A percentile compares a stretch with the other conserved stretches of the same genome.
Conservation (phyloP, 2,329 filamentous ascomycete species). For the Tolypocladium nubicola region DNA sequence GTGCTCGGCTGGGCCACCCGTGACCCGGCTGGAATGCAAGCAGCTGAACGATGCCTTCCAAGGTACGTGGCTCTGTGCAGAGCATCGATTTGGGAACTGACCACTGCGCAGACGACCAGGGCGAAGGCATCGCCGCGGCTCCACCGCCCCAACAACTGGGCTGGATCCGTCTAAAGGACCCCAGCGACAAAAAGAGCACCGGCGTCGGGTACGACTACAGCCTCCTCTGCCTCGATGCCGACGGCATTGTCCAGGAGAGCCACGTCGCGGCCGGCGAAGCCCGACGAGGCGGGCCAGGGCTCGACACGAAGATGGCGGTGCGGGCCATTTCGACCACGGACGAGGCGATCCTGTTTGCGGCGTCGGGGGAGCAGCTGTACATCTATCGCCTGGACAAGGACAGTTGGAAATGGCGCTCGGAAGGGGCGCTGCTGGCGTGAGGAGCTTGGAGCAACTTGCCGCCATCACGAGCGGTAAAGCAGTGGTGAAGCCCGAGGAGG, state of each 20-base stretch:
- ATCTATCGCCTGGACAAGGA: constrained; percentile 6
- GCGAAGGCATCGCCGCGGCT: background rate
- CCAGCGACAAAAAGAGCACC: background rate
- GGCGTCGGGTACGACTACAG: constrained; percentile 5
- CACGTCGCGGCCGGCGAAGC: constrained; percentile 4
- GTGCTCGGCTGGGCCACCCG: constrained; percentile 6
- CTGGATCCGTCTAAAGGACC: constrained; percentile 7
- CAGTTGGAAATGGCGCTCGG: constrained; percentile 4
- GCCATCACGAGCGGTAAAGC: background rate
- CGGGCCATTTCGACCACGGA: constrained; percentile 6
- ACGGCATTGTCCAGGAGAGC: constrained; percentile 6
- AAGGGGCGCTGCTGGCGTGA: constrained; percentile 1
- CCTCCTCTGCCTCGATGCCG: constrained; percentile 6
- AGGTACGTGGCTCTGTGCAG: constrained; percentile 3
- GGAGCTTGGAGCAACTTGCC: background rate
- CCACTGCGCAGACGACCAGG: constrained; percentile 3
- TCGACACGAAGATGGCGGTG: constrained; percentile 3
- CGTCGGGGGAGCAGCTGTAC: constrained; percentile 6
- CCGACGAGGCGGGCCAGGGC: constrained; percentile 1
- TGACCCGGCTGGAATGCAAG: constrained; percentile 6
- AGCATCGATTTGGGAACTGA: background rate
- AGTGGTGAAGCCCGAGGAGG: background rate
- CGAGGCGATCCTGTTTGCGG: constrained; percentile 9
- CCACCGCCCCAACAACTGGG: constrained; percentile 6
- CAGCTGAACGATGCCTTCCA: constrained; percentile 4